phyloP scores from a whole-genome alignment of 169 alveolate species.

The Eimeria falciformis region DNA sequence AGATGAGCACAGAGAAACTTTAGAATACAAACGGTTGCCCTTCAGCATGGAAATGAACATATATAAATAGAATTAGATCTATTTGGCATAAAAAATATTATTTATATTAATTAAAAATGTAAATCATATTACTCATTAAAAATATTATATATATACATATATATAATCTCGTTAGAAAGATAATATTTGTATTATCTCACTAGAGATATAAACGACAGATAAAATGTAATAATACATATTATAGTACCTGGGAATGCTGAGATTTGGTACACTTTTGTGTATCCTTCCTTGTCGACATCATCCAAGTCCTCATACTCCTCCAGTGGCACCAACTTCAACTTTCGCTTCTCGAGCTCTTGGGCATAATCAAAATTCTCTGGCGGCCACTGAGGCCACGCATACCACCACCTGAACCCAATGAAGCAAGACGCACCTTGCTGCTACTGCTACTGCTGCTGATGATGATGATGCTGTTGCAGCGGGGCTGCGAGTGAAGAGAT shows the following conservation, averaged over 20 bases:
- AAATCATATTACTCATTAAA: too few species aligned
- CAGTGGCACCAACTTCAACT: slow-evolving; percentile 85
- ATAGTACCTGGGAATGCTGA: slow-evolving; percentile 85
- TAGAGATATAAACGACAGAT: too few species aligned
- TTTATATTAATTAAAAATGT: too few species aligned
- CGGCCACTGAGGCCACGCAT: slow-evolving; percentile 94
- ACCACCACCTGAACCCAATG: slow-evolving; percentile 89
- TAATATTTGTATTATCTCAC: too few species aligned
- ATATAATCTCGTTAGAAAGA: too few species aligned
- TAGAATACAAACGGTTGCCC: not conserved
- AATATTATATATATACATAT: too few species aligned
- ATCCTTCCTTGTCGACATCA: slow-evolving; percentile 88
- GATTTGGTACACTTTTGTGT: slow-evolving; percentile 88
- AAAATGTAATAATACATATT: too few species aligned
- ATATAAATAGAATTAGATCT: too few species aligned
- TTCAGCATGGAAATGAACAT: not conserved
- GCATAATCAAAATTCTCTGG: slow-evolving; percentile 88
- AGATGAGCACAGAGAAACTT: not conserved
- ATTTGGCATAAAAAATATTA: too few species aligned
- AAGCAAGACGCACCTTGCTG: not conserved
- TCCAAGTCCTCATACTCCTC: slow-evolving; percentile 90
- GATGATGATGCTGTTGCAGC: not conserved
- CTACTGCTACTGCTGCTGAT: not conserved
- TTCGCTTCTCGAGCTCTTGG: slow-evolving; percentile 81
- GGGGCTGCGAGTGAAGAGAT: not conserved